Evolutionary conservation across 2,329 filamentous ascomycete genomes (phyloP).

Genomic region (Huntiella omanensis): DNA sequence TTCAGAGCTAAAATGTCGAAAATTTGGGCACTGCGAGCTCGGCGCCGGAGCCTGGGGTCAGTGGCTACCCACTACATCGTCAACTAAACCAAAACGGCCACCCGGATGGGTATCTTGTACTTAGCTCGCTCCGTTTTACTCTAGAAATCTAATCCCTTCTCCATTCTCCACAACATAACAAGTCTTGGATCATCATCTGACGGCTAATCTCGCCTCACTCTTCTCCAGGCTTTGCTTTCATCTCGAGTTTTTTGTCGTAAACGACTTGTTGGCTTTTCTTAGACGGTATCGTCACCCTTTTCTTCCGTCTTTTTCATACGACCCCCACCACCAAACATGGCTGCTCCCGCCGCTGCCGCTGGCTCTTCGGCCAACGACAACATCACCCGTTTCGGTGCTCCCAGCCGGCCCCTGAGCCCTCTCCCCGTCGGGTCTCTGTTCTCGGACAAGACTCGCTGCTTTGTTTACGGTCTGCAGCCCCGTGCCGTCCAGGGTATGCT

Average conservation of each 20-base stretch:
- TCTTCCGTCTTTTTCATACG: constrained; percentile 12
- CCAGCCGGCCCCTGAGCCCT: constrained; percentile 81
- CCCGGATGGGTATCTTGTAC: too few relatives aligned
- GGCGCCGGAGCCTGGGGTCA: neutral
- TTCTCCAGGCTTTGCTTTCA: constrained; percentile 1
- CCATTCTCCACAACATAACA: neutral
- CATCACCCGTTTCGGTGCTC: constrained; percentile 87
- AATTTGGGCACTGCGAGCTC: constrained; percentile 1
- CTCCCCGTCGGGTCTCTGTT: constrained; percentile 79
- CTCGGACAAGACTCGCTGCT: constrained; percentile 99
- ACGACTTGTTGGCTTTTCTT: neutral
- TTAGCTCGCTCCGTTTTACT: too few relatives aligned
- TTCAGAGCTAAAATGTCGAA: neutral
- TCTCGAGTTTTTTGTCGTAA: constrained; percentile 1
- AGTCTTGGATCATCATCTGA: neutral
- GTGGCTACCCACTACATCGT: too few relatives aligned
- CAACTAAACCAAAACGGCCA: too few relatives aligned
- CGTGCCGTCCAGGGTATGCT: constrained; percentile 84
- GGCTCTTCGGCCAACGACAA: constrained; percentile 81
- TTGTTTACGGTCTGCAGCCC: constrained; percentile 98
- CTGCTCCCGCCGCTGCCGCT: constrained; percentile 29
- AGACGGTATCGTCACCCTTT: neutral
- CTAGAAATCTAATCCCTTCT: too few relatives aligned
- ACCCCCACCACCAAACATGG: constrained; percentile 12
- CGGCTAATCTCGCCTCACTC: neutral